phyloP scores from a whole-genome alignment of 345 rosid species.

The rapeseed (Brassica napus) region Da-Ae NC_063437.1:21310501-21311000 shows the following conservation, averaged over 20 bases:
- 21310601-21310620: neutral
- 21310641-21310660: slow-evolving; percentile 99
- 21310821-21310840: slow-evolving; percentile 57
- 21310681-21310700: slow-evolving; percentile 81
- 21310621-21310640: slow-evolving; percentile 55
- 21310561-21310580: neutral
- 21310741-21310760: slow-evolving; percentile 49
- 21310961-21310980: neutral
- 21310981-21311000: neutral
- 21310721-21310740: slow-evolving; percentile 23
- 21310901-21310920: slow-evolving; percentile 5
- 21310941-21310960: neutral
- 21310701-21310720: slow-evolving; percentile 46
- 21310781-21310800: slow-evolving; percentile 39
- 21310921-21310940: neutral
- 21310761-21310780: slow-evolving; percentile 45
- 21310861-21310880: slow-evolving; percentile 39
- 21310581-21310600: neutral
- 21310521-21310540: slow-evolving; percentile 2
- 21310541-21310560: slow-evolving; percentile 4
- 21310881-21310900: slow-evolving; percentile 59
- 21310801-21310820: slow-evolving; percentile 54
- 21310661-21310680: slow-evolving; percentile 99
- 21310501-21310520: slow-evolving; percentile 1
- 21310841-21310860: slow-evolving; percentile 30